Evolutionary conservation across 371 early-diverging fungal species (phyloP).

Genomic region (Encephalitozoon romaleae): DNA sequence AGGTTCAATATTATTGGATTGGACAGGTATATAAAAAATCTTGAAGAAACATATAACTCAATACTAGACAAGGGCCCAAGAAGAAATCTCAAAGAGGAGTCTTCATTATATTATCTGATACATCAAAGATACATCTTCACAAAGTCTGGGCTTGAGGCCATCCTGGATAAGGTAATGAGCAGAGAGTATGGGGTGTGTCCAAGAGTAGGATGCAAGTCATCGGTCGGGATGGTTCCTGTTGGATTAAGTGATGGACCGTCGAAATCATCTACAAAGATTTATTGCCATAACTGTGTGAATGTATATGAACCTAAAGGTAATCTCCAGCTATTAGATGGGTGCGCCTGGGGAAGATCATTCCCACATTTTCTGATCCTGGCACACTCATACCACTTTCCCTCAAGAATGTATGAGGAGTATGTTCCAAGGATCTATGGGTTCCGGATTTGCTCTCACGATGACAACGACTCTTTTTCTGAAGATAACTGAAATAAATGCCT

Average conservation of each 20-base stretch:
- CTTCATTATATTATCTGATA: slow-evolving; percentile 65
- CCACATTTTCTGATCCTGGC: slow-evolving; percentile 83
- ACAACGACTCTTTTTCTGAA: slow-evolving; percentile 21
- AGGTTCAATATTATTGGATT: slow-evolving; percentile 81
- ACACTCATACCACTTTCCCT: slow-evolving; percentile 66
- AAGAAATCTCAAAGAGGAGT: slow-evolving; percentile 29
- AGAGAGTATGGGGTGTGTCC: slow-evolving; percentile 87
- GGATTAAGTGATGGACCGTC: slow-evolving; percentile 73
- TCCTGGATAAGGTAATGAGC: slow-evolving; percentile 69
- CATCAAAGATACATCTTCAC: slow-evolving; percentile 66
- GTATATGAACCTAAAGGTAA: slow-evolving; percentile 71
- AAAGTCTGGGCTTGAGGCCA: slow-evolving; percentile 63
- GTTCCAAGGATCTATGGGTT: slow-evolving; percentile 89
- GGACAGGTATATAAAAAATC: slow-evolving; percentile 69
- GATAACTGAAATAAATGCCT: slow-evolving; percentile 16
- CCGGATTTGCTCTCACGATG: slow-evolving; percentile 62
- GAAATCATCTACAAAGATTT: slow-evolving; percentile 64
- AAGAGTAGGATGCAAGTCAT: slow-evolving; percentile 74
- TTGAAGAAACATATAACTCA: slow-evolving; percentile 70
- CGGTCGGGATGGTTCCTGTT: slow-evolving; percentile 69
- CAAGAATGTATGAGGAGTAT: slow-evolving; percentile 66
- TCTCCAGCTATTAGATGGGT: slow-evolving; percentile 74
- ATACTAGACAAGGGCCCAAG: slow-evolving; percentile 62
- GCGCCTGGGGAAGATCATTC: slow-evolving; percentile 89
- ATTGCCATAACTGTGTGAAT: slow-evolving; percentile 70